A percentile compares a stretch with the other conserved stretches of the same genome.
These are phyloP conservation scores for Vicia villosa DNA, from an alignment of 306 rosid genomes.

Conservation along the genomic window DNA sequence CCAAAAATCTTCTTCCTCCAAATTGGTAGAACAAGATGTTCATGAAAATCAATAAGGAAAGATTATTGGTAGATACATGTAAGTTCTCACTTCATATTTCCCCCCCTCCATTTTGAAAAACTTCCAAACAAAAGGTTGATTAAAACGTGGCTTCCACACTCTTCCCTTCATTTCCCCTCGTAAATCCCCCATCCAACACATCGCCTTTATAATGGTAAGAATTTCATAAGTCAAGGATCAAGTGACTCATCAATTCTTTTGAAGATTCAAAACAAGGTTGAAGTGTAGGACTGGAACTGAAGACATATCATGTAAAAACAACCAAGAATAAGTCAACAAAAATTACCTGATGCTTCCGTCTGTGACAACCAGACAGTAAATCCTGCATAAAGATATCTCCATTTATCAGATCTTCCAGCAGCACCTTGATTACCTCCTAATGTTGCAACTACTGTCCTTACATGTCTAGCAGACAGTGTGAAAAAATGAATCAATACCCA, in stretches of 20 bases:
- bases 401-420: conserved; percentile 63
- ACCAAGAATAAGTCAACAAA: conserved; percentile 22
- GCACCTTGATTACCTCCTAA: conserved; percentile 78
- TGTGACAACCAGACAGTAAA: conserved; percentile 88
- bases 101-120: neutral
- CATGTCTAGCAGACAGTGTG: conserved; percentile 60
- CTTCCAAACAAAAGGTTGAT: conserved; percentile 9
- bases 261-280: conserved; percentile 34
- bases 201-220: neutral
- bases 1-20: neutral
- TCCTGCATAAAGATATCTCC: conserved; percentile 88
- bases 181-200: conserved; percentile 5
- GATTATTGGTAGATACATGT: conserved; percentile 3
- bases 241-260: conserved; percentile 21
- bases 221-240: conserved; percentile 5
- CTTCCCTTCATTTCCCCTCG: neutral
- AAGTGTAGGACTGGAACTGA: neutral
- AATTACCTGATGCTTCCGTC: conserved; percentile 73
- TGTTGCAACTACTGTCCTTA: conserved; percentile 73
- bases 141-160: neutral
- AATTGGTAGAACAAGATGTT: conserved; percentile 10
- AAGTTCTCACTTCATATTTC: neutral
- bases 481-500: conserved; percentile 18
- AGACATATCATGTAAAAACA: conserved; percentile 21
- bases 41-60: neutral